Base-by-base conservation (phyloP, 768 basidiomycete genomes). In the Mycena rebaudengoi region DNA sequence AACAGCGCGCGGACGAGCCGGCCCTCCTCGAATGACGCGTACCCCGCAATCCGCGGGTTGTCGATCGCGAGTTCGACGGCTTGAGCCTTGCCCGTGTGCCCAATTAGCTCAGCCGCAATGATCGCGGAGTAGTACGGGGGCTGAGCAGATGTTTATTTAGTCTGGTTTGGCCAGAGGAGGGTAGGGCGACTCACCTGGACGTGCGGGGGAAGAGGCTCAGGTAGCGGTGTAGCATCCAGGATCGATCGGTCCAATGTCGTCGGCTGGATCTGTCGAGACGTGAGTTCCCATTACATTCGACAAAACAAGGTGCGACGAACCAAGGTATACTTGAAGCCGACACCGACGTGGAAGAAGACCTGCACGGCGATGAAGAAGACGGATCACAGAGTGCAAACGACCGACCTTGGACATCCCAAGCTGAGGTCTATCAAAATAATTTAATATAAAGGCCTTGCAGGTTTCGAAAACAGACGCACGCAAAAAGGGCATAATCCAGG, bases 321-420 rank as follows among this genome's bases (percentile, higher is more conserved):
- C 56, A 90, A 78, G 69, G 84, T 86, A 69, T 91, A 91, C 74
- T 91, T 91, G 77, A 82, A 91, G 1, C 89, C 90, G 54, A 91
- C 76, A 18, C 89, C 90, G 57, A 86, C 80, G 68, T 91, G 89
- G 79, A 88, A 89, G 74, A 83, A 86, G 13, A 88, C 64, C 56
- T 84, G n/a, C n/a, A n/a, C n/a, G n/a, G n/a, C n/a, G n/a, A n/a
- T n/a, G n/a, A n/a, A n/a, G n/a, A n/a, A n/a, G n/a, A n/a, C n/a
- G n/a, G n/a, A n/a, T n/a, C n/a, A n/a, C n/a, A n/a, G n/a, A n/a
- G n/a, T n/a, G n/a, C n/a, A n/a, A n/a, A n/a, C n/a, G 32, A 30
- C 41, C 11, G 16, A 62, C 62, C 49, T 64, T 30, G 29, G 81
- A 80, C 28, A 88, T 83, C 3, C 85, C 86, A n/a, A 88, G 73